Conservation (phyloP, 73 alveolate genomes). For the Uronychia setigera region DNA sequence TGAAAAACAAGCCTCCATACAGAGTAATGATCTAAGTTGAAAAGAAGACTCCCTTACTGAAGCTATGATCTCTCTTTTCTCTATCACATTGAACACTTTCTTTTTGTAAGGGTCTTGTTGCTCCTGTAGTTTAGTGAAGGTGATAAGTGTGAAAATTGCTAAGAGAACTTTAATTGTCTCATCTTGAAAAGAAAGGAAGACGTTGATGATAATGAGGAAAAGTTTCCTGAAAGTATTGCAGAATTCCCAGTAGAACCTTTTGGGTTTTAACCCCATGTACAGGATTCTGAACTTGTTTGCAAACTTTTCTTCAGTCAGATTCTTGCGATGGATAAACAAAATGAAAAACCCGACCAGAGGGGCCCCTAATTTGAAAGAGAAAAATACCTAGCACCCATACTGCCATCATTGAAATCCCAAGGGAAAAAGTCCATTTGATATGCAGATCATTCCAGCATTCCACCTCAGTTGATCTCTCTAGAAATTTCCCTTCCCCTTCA, state of each 20-base stretch:
- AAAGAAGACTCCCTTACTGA: background rate
- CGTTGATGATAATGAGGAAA: slow-evolving; percentile 30
- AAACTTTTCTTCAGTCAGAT: slow-evolving; percentile 9
- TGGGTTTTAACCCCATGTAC: slow-evolving; percentile 50
- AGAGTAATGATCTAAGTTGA: background rate
- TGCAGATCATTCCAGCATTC: slow-evolving; percentile 36
- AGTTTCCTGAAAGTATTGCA: slow-evolving; percentile 53
- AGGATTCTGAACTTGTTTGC: slow-evolving; percentile 40
- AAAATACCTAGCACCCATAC: slow-evolving; percentile 61
- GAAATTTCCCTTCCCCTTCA: slow-evolving; percentile 38
- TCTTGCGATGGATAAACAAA: slow-evolving; percentile 13
- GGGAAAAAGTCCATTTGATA: slow-evolving; percentile 7
- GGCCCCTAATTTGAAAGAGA: too few species aligned
- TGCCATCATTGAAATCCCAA: slow-evolving; percentile 37
- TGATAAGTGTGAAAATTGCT: slow-evolving; percentile 31
- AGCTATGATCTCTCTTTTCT: background rate
- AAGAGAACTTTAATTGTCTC: slow-evolving; percentile 25
- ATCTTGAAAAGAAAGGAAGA: slow-evolving; percentile 32
- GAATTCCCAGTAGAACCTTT: slow-evolving; percentile 64
- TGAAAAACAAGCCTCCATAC: background rate
- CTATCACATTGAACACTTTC: background rate
- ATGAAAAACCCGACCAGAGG: slow-evolving; percentile 36
- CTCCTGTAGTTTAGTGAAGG: slow-evolving; percentile 18
- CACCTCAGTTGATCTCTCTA: slow-evolving; percentile 17
- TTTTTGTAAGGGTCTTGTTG: slow-evolving; percentile 28